A percentile compares a stretch with the other conserved stretches of the same genome.
Evolutionary conservation across 495 filamentous ascomycete genomes (phyloP).

Genomic region (Sabuloglossum arenarium): DNA sequence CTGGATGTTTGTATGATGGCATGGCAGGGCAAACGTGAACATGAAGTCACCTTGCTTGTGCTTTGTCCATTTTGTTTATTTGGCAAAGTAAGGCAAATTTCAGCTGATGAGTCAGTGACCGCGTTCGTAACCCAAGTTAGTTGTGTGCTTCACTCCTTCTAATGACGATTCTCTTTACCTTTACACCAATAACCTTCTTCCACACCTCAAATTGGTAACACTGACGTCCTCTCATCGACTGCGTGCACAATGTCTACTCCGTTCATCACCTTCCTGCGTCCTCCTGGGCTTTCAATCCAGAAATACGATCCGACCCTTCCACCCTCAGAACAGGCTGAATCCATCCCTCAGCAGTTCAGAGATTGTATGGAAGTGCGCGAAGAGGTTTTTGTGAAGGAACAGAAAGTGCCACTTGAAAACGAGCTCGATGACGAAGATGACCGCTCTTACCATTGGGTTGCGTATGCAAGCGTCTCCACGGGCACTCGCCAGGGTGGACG

Average conservation of each 20-base stretch:
- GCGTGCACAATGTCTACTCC: slow-evolving; percentile 1
- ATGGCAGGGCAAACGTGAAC: too few species aligned
- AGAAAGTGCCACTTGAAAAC: slow-evolving; percentile 38
- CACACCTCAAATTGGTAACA: not conserved
- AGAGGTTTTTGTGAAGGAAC: slow-evolving; percentile 59
- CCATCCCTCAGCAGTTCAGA: slow-evolving; percentile 38
- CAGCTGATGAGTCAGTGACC: not conserved
- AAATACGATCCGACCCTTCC: not conserved
- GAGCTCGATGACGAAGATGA: slow-evolving; percentile 68
- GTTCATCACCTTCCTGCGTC: slow-evolving; percentile 2
- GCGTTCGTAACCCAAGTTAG: not conserved
- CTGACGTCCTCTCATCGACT: not conserved
- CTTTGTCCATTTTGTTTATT: not conserved
- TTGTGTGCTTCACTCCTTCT: not conserved
- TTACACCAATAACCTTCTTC: not conserved
- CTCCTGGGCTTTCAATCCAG: not conserved
- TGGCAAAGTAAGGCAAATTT: not conserved
- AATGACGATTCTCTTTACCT: not conserved
- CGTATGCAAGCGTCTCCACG: slow-evolving; percentile 30
- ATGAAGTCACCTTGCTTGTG: not conserved
- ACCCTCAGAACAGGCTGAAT: slow-evolving; percentile 20
- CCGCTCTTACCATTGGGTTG: slow-evolving; percentile 64
- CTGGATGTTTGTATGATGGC: not conserved
- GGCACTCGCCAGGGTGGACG: slow-evolving; percentile 14
- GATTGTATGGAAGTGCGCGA: slow-evolving; percentile 64